Conservation (phyloP, 192 early-diverging fungal species). For the Funneliformis geosporum region DNA sequence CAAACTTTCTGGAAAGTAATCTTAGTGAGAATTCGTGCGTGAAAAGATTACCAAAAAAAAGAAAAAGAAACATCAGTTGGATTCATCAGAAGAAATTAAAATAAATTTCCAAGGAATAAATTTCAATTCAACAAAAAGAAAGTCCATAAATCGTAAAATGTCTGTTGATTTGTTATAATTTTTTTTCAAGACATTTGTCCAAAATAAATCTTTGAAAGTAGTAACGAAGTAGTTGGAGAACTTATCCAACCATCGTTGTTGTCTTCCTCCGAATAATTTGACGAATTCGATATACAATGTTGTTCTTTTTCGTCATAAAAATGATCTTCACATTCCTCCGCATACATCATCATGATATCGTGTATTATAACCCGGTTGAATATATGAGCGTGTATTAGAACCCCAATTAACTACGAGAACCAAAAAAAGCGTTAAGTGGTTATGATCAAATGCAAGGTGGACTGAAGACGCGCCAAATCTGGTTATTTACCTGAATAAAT, state of each 20-base stretch:
- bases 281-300: not conserved
- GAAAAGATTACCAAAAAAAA: too few relatives aligned
- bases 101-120: not conserved
- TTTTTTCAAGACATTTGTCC: not conserved
- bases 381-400: not conserved
- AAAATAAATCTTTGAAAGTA: not conserved
- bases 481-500: slow-evolving; percentile 4
- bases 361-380: not conserved
- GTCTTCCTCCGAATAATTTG: not conserved
- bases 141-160: not conserved
- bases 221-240: not conserved
- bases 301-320: not conserved
- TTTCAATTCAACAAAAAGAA: not conserved
- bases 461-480: not conserved
- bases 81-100: too few relatives aligned
- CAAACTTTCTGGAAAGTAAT: too few relatives aligned
- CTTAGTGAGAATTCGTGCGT: too few relatives aligned
- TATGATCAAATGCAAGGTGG: too few relatives aligned
- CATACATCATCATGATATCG: not conserved
- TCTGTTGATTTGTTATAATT: not conserved
- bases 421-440: not conserved
- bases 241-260: not conserved
- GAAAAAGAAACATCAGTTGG: too few relatives aligned
- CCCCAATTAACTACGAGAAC: not conserved
- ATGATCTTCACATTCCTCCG: not conserved